Evolutionary conservation across 1,139 yeast genomes (phyloP).

Genomic region (Debaryomycetaceae sp.): DNA sequence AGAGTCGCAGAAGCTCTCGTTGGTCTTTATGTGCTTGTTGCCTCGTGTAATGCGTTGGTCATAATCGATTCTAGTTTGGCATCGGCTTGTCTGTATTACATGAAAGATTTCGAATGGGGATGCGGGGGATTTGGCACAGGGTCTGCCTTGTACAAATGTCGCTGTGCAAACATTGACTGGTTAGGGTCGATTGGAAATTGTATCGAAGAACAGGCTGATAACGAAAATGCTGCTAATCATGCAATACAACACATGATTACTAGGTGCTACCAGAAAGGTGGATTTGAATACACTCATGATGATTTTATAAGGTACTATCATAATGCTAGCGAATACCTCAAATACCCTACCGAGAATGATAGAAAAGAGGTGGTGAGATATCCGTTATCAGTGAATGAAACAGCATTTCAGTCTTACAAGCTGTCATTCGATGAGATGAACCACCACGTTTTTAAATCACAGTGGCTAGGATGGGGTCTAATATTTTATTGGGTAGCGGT

Average conservation of each 20-base stretch:
- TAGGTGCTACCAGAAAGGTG: constrained; percentile 27
- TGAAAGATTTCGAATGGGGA: constrained; percentile 33
- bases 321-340: constrained; percentile 25
- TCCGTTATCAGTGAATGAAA: constrained; percentile 23
- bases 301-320: constrained; percentile 22
- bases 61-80: constrained; percentile 32
- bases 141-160: constrained; percentile 28
- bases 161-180: constrained; percentile 36
- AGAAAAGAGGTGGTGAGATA: constrained; percentile 9
- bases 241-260: constrained; percentile 30
- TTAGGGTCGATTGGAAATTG: constrained; percentile 36
- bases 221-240: constrained; percentile 20
- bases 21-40: background rate
- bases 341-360: constrained; percentile 14
- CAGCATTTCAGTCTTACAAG: constrained; percentile 23
- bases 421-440: constrained; percentile 26
- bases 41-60: constrained; percentile 1
- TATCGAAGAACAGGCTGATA: constrained; percentile 20
- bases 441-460: constrained; percentile 24
- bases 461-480: constrained; percentile 39
- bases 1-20: background rate
- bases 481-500: constrained; percentile 34
- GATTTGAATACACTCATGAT: constrained; percentile 21
- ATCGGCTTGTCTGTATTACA: constrained; percentile 35
- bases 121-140: constrained; percentile 26